Evolutionary conservation across 371 early-diverging fungal genomes (phyloP).

Genomic region (Apophysomyces elegans): DNA sequence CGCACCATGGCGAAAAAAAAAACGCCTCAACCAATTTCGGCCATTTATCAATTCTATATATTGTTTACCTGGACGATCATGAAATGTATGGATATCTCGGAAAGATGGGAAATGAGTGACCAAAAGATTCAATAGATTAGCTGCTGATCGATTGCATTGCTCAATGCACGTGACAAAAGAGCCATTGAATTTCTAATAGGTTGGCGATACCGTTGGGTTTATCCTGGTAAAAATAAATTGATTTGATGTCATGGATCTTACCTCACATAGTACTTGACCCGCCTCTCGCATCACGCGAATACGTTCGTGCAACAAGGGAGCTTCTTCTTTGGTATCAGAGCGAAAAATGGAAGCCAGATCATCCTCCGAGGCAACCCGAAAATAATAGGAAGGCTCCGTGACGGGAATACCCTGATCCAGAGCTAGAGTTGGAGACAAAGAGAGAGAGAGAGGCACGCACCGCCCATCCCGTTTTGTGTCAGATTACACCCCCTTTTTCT

Average conservation of each 20-base stretch:
- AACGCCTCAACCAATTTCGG: no score
- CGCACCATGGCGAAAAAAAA: no score
- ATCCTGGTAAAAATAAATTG: slow-evolving; percentile 1
- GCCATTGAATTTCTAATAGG: slow-evolving; percentile 66
- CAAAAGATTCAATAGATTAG: slow-evolving; percentile 63
- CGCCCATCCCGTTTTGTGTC: background rate
- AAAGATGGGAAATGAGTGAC: slow-evolving; percentile 72
- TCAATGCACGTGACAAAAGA: slow-evolving; percentile 66
- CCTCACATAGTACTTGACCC: slow-evolving; percentile 68
- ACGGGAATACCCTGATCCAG: slow-evolving; percentile 66
- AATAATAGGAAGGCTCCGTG: slow-evolving; percentile 61
- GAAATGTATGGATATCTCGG: slow-evolving; percentile 68
- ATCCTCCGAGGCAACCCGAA: slow-evolving; percentile 36
- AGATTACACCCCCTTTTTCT: no score
- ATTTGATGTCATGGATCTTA: slow-evolving; percentile 19
- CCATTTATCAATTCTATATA: background rate
- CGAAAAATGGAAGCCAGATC: slow-evolving; percentile 65
- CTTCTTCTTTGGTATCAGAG: slow-evolving; percentile 64
- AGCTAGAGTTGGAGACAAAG: slow-evolving; percentile 33
- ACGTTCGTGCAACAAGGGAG: slow-evolving; percentile 70
- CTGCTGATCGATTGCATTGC: slow-evolving; percentile 58
- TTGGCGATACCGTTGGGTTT: no score
- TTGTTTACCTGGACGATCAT: slow-evolving; percentile 59
- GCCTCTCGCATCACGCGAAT: slow-evolving; percentile 71
- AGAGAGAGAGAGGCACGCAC: background rate